phyloP scores from a whole-genome alignment of 176 grass and related monocot species.

The Musa troglodytarum region DNA sequence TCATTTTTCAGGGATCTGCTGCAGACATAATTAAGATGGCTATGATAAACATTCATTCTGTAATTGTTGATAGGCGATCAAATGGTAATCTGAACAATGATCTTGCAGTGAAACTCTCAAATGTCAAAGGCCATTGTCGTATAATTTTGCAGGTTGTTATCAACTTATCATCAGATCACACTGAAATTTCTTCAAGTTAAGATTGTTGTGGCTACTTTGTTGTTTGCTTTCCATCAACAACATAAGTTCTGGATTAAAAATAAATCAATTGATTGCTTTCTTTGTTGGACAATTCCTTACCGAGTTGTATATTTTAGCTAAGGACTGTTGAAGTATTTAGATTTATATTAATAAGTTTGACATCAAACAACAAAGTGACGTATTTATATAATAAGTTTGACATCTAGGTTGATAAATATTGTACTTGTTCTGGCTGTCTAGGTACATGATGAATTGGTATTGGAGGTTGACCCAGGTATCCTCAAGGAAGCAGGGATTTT shows the following conservation, averaged over 20 bases:
- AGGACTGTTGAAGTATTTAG: too few relatives aligned
- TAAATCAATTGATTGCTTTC: too few relatives aligned
- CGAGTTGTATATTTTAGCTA: too few relatives aligned
- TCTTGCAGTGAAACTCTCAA: conserved; percentile 32
- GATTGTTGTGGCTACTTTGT: background rate
- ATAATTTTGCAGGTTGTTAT: conserved; percentile 76
- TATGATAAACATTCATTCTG: conserved; percentile 85
- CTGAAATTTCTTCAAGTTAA: background rate
- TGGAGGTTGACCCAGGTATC: conserved; percentile 57
- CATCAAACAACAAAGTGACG: too few relatives aligned
- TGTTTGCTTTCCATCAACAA: background rate
- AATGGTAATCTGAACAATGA: conserved; percentile 29
- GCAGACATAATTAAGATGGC: conserved; percentile 91
- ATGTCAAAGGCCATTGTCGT: conserved; percentile 53
- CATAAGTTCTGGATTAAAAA: background rate
- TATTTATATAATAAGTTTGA: too few relatives aligned
- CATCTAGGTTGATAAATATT: background rate
- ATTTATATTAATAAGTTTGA: too few relatives aligned
- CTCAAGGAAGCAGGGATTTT: conserved; percentile 53
- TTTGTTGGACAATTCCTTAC: too few relatives aligned
- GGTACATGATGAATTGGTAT: conserved; percentile 93
- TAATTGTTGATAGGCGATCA: conserved; percentile 37
- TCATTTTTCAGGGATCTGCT: conserved; percentile 57
- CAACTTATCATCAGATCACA: background rate
- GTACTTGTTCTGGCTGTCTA: conserved; percentile 18